phyloP scores from a whole-genome alignment of 148 eudicot species.

The Drosera capensis region DNA sequence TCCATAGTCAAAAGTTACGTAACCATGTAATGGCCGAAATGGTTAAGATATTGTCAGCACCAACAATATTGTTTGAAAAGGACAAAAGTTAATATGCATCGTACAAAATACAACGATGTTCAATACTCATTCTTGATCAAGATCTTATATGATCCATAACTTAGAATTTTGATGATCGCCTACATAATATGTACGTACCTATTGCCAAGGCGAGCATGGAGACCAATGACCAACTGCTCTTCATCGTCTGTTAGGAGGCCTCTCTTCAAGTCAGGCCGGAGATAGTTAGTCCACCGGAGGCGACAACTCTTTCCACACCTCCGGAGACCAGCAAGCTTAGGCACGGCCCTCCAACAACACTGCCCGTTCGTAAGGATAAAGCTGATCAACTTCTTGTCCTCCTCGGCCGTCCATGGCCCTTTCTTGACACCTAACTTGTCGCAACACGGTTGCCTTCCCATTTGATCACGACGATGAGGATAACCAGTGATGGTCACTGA shows the following conservation, averaged over 20 bases:
- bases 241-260: slow-evolving; percentile 74
- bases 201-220: slow-evolving; percentile 90
- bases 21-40: too few species aligned
- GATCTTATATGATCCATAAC: too few species aligned
- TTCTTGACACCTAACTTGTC: slow-evolving; percentile 89
- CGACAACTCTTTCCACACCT: slow-evolving; percentile 93
- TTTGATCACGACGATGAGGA: not conserved
- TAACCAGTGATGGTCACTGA: not conserved
- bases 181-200: slow-evolving; percentile 25
- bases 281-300: slow-evolving; percentile 88
- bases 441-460: slow-evolving; percentile 95
- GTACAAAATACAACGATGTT: too few species aligned
- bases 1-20: too few species aligned
- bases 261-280: slow-evolving; percentile 76
- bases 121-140: too few species aligned
- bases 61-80: too few species aligned
- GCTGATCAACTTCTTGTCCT: slow-evolving; percentile 77
- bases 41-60: too few species aligned
- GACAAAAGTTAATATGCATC: too few species aligned
- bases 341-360: slow-evolving; percentile 93
- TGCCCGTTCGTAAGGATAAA: slow-evolving; percentile 85
- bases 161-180: too few species aligned
- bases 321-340: slow-evolving; percentile 72
- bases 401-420: slow-evolving; percentile 96
- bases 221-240: slow-evolving; percentile 76